Conservation (phyloP, 306 rosid species). For the Trifolium repens region DNA sequence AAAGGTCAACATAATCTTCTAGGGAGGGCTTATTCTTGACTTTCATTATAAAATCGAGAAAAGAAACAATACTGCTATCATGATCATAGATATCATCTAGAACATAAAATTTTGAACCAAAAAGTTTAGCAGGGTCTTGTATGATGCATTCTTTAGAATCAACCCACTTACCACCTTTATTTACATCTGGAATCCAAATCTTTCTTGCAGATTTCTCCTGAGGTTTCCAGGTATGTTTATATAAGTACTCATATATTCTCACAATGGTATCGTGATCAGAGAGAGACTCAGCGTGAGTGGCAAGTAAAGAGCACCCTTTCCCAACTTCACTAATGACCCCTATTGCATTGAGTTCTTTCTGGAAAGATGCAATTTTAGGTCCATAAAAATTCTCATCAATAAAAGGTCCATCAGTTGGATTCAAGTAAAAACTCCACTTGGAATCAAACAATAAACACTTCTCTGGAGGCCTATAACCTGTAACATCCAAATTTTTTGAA, state of each 20-base stretch:
- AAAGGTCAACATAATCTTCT: slow-evolving; percentile 64
- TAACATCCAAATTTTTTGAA: no score
- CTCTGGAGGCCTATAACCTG: slow-evolving; percentile 53
- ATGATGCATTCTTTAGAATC: slow-evolving; percentile 40
- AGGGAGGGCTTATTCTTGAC: slow-evolving; percentile 51
- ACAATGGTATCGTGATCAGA: slow-evolving; percentile 42
- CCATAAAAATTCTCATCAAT: slow-evolving; percentile 64
- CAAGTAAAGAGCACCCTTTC: slow-evolving; percentile 53
- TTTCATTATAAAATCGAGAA: slow-evolving; percentile 50
- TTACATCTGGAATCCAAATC: slow-evolving; percentile 67
- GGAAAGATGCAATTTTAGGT: slow-evolving; percentile 1
- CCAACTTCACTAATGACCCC: slow-evolving; percentile 36
- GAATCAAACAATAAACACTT: slow-evolving; percentile 58
- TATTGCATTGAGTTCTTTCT: not conserved
- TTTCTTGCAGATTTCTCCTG: slow-evolving; percentile 1
- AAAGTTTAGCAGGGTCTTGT: slow-evolving; percentile 60
- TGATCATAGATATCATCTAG: slow-evolving; percentile 47
- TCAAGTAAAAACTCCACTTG: slow-evolving; percentile 46
- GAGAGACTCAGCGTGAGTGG: slow-evolving; percentile 51
- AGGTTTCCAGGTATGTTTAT: slow-evolving; percentile 40
- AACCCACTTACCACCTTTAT: slow-evolving; percentile 52
- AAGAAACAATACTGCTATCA: slow-evolving; percentile 32
- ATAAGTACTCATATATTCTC: not conserved
- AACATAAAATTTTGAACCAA: slow-evolving; percentile 52
- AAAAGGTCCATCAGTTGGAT: slow-evolving; percentile 70